Conservation (phyloP, 225 moss, liverwort and hornwort species). For the Climacium dendroides region DNA sequence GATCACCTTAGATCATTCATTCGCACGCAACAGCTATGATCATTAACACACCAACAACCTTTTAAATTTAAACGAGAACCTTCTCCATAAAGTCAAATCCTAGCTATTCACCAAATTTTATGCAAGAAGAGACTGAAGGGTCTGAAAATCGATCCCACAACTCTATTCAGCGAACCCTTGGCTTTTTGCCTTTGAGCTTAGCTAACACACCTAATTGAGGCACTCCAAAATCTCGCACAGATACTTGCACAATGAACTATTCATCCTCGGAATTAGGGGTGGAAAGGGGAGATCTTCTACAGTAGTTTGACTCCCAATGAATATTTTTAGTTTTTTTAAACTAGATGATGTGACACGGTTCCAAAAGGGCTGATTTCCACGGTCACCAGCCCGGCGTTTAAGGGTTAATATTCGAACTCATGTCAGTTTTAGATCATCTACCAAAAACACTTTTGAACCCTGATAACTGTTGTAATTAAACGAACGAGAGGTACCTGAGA, state of each 20-base stretch:
- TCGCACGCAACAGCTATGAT: not conserved
- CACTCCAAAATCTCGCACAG: not conserved
- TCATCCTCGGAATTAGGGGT: no score
- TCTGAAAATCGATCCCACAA: not conserved
- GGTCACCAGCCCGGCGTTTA: no score
- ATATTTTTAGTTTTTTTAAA: no score
- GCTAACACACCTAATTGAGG: not conserved
- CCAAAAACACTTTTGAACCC: not conserved
- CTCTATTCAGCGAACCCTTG: not conserved
- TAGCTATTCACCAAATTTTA: not conserved
- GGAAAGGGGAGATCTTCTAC: no score
- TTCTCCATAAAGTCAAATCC: not conserved
- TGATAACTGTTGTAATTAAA: not conserved
- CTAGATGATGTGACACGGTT: no score
- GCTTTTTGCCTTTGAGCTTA: not conserved
- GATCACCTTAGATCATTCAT: not conserved
- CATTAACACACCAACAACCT: not conserved
- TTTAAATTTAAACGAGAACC: not conserved
- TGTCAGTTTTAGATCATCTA: not conserved
- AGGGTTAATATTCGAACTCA: not conserved
- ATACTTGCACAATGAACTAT: not conserved
- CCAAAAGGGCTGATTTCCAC: no score
- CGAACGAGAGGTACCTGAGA: conserved; percentile 18
- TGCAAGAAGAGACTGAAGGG: not conserved
- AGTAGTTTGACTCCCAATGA: no score